These are phyloP conservation scores for Aspergillus haitiensis DNA, from an alignment of 495 filamentous ascomycete species.

Conservation along the genomic window DNA sequence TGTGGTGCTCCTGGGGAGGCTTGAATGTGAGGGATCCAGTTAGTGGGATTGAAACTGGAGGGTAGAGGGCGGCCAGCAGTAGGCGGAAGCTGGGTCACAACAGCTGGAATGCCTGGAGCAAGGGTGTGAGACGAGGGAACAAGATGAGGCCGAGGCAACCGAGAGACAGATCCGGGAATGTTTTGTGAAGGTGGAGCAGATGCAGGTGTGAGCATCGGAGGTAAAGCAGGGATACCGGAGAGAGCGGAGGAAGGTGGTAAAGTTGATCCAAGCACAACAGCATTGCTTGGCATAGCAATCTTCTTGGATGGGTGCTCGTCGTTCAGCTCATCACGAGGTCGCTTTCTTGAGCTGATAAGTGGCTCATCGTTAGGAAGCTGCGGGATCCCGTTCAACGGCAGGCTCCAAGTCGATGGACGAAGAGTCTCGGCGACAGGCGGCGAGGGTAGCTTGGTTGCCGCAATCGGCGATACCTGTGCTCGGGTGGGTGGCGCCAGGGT, in stretches of 20 bases:
- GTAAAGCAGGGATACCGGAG: slow-evolving; percentile 39
- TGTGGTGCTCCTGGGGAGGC: slow-evolving; percentile 46
- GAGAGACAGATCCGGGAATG: slow-evolving; percentile 38
- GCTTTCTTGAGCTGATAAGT: slow-evolving; percentile 59
- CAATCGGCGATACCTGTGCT: slow-evolving; percentile 33
- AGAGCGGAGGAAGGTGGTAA: slow-evolving; percentile 34
- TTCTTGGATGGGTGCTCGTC: slow-evolving; percentile 71
- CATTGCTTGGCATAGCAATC: slow-evolving; percentile 34
- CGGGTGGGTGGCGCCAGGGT: slow-evolving; percentile 27
- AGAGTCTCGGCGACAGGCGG: slow-evolving; percentile 44
- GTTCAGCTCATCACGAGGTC: slow-evolving; percentile 64
- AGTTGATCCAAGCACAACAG: slow-evolving; percentile 35
- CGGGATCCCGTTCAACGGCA: slow-evolving; percentile 28
- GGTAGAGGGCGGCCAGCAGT: slow-evolving; percentile 57
- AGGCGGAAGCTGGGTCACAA: slow-evolving; percentile 47
- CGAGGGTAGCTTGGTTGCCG: slow-evolving; percentile 53
- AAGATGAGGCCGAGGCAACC: slow-evolving; percentile 59
- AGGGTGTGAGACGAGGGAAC: slow-evolving; percentile 35
- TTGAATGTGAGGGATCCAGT: slow-evolving; percentile 48
- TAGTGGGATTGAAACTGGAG: slow-evolving; percentile 56
- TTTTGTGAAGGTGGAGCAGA: slow-evolving; percentile 38
- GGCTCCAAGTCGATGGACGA: slow-evolving; percentile 35
- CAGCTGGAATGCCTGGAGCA: slow-evolving; percentile 30
- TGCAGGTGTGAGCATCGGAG: slow-evolving; percentile 39
- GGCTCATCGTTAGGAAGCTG: slow-evolving; percentile 32